Conservation (phyloP, 2,329 filamentous ascomycete species). For the Neonectria magnoliae region DNA sequence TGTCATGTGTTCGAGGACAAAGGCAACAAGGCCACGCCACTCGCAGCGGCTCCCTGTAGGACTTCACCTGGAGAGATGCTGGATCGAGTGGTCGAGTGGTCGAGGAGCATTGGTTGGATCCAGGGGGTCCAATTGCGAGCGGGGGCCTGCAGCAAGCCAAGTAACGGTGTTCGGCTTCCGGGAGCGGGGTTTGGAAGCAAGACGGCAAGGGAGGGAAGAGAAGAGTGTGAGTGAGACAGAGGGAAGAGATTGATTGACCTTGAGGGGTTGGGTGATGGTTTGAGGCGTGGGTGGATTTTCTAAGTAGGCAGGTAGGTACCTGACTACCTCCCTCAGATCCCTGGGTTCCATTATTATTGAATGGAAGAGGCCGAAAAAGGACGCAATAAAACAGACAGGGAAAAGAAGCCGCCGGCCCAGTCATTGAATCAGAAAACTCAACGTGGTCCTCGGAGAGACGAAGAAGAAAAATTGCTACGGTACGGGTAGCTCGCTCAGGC, state of each 20-base stretch:
- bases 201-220: conserved; percentile 22
- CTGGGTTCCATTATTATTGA: no score
- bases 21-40: conserved; percentile 18
- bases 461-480: conserved; percentile 15
- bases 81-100: background rate
- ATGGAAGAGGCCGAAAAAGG: background rate
- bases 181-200: conserved; percentile 11
- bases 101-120: conserved; percentile 6
- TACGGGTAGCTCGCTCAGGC: conserved; percentile 4
- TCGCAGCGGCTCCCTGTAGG: background rate
- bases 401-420: conserved; percentile 27
- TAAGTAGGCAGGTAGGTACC: no score
- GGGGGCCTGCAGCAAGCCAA: conserved; percentile 3
- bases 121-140: background rate
- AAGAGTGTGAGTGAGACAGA: conserved; percentile 12
- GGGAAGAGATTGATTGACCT: conserved; percentile 9
- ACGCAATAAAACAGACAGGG: background rate
- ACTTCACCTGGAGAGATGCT: background rate
- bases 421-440: conserved; percentile 38
- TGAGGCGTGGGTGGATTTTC: background rate
- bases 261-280: background rate
- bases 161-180: conserved; percentile 38
- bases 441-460: conserved; percentile 31
- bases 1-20: background rate
- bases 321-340: no score